Evolutionary conservation across 2,329 filamentous ascomycete genomes (phyloP).

Genomic region (Penicillium sp.): DNA sequence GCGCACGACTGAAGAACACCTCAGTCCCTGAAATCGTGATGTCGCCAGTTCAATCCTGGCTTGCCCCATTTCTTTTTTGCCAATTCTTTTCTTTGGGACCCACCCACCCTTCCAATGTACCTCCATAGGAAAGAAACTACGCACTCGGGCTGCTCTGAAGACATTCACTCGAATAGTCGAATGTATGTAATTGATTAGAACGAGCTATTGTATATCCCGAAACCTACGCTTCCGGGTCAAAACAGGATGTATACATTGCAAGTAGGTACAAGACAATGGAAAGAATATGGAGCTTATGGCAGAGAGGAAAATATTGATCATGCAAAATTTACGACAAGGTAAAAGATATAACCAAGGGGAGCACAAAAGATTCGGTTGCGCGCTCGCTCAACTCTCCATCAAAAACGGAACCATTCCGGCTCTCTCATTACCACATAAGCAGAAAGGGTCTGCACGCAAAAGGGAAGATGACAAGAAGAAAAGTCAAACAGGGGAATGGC

Average conservation of each 20-base stretch:
- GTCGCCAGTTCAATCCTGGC: constrained; percentile 4
- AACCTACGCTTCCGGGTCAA: neutral
- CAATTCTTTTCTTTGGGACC: neutral
- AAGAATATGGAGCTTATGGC: constrained; percentile 11
- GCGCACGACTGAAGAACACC: constrained; percentile 4
- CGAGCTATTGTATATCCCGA: neutral
- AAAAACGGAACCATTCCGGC: constrained; percentile 17
- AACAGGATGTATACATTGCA: constrained; percentile 14
- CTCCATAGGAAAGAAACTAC: no score
- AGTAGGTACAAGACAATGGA: constrained; percentile 21
- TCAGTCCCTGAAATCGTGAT: constrained; percentile 5
- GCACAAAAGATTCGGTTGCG: constrained; percentile 18
- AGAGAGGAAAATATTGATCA: constrained; percentile 17
- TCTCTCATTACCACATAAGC: constrained; percentile 25
- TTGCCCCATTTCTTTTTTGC: constrained; percentile 2
- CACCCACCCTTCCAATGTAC: no score
- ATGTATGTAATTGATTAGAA: neutral
- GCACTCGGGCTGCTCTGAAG: no score
- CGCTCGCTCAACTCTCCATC: constrained; percentile 28
- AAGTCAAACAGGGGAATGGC: neutral
- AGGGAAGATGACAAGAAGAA: constrained; percentile 9
- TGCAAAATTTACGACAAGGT: constrained; percentile 21
- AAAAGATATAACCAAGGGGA: constrained; percentile 2
- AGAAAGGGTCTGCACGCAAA: constrained; percentile 10
- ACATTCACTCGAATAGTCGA: neutral